These are phyloP conservation scores for Guadua angustifolia DNA, from an alignment of 176 grass and related monocot species.

Conservation along the genomic window DNA sequence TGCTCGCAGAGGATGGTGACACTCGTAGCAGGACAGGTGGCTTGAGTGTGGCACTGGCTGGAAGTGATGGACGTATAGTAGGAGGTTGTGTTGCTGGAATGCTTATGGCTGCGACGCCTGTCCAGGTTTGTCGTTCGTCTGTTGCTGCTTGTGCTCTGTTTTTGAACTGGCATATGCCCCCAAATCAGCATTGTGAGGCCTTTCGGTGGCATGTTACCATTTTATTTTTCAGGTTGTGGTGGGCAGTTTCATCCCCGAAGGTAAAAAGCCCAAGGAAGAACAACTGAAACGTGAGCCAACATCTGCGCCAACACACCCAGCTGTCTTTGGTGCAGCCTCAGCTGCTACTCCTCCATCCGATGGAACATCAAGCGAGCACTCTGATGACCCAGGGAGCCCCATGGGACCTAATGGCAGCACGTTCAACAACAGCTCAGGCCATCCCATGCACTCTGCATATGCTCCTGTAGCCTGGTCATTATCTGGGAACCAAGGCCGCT, in stretches of 20 bases:
- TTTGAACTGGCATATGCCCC: not conserved
- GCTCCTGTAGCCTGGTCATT: slow-evolving; percentile 63
- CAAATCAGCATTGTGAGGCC: not conserved
- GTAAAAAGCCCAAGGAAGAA: slow-evolving; percentile 77
- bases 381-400: slow-evolving; percentile 72
- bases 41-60: slow-evolving; percentile 84
- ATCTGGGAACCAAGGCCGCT: slow-evolving; percentile 63
- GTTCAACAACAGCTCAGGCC: slow-evolving; percentile 60
- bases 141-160: not conserved
- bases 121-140: slow-evolving; percentile 61
- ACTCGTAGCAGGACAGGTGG: slow-evolving; percentile 93
- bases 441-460: slow-evolving; percentile 60
- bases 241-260: slow-evolving; percentile 89
- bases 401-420: slow-evolving; percentile 55
- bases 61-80: slow-evolving; percentile 88
- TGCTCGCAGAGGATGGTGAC: slow-evolving; percentile 84
- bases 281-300: slow-evolving; percentile 61
- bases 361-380: slow-evolving; percentile 66
- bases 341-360: slow-evolving; percentile 54
- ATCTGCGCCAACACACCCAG: slow-evolving; percentile 37
- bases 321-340: slow-evolving; percentile 49
- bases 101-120: slow-evolving; percentile 87
- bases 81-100: slow-evolving; percentile 95
- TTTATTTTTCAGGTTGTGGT: slow-evolving; percentile 69
- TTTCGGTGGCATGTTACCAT: not conserved